phyloP scores from a whole-genome alignment of 108 stramenopile species.

The Cyclostephanos invisitatus region DNA sequence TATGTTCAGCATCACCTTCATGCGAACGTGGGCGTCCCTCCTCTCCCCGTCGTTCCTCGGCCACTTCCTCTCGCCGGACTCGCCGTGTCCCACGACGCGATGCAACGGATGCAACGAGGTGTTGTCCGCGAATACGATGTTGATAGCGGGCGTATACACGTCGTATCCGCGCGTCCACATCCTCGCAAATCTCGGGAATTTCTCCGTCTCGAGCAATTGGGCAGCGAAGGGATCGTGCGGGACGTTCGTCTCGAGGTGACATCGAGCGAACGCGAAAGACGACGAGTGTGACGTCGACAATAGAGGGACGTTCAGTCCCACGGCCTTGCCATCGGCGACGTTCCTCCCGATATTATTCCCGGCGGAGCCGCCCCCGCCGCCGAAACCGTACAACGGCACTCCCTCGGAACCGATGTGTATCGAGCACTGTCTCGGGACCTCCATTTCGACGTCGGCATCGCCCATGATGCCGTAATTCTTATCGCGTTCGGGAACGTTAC shows the following conservation, averaged over 20 bases:
- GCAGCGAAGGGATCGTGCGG: slow-evolving; percentile 91
- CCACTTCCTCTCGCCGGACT: slow-evolving; percentile 68
- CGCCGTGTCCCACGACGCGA: slow-evolving; percentile 55
- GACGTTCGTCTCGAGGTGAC: slow-evolving; percentile 90
- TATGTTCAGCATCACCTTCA: slow-evolving; percentile 48
- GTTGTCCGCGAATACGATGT: slow-evolving; percentile 70
- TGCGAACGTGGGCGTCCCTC: slow-evolving; percentile 42
- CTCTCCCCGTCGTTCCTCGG: slow-evolving; percentile 49
- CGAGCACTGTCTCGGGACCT: slow-evolving; percentile 68
- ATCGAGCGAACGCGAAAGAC: slow-evolving; percentile 90
- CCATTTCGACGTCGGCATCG: slow-evolving; percentile 21
- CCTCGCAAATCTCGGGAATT: slow-evolving; percentile 87
- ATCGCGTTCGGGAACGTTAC: slow-evolving; percentile 76
- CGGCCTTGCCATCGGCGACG: slow-evolving; percentile 72
- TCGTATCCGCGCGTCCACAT: slow-evolving; percentile 88
- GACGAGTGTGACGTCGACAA: slow-evolving; percentile 86
- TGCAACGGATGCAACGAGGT: slow-evolving; percentile 42
- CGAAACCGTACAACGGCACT: slow-evolving; percentile 56
- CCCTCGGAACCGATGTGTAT: slow-evolving; percentile 65
- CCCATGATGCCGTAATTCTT: slow-evolving; percentile 22
- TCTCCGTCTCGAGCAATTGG: slow-evolving; percentile 87
- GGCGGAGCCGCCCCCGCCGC: not conserved
- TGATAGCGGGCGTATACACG: slow-evolving; percentile 81
- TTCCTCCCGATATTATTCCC: not conserved
- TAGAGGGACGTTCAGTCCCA: slow-evolving; percentile 64